phyloP scores from a whole-genome alignment of 805 yeast species.

The Saccharomycopsis microspora region DNA sequence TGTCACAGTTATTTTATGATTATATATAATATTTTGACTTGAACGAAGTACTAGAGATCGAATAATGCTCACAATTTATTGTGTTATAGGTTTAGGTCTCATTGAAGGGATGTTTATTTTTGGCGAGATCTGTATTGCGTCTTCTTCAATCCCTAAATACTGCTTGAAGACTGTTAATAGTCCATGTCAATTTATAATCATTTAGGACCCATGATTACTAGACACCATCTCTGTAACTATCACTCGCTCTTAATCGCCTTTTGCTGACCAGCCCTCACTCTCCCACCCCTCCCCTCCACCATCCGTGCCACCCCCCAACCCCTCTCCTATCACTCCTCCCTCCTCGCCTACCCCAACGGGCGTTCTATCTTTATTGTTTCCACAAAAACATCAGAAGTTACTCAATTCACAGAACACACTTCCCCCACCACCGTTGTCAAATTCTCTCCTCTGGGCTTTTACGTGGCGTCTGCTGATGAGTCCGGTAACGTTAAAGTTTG shows the following conservation, averaged over 20 bases:
- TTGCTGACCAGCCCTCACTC: slow-evolving; percentile 22
- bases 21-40: no score
- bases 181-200: no score
- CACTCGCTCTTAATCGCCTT: not conserved
- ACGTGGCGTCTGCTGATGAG: slow-evolving; percentile 86
- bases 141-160: no score
- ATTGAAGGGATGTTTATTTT: no score
- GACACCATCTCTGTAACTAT: not conserved
- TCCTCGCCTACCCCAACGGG: slow-evolving; percentile 72
- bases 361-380: slow-evolving; percentile 67
- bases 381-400: slow-evolving; percentile 26
- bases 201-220: no score
- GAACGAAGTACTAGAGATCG: no score
- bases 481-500: slow-evolving; percentile 84
- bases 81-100: no score
- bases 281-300: slow-evolving; percentile 78
- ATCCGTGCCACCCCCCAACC: slow-evolving; percentile 58
- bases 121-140: no score
- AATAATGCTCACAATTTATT: no score
- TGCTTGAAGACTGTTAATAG: no score
- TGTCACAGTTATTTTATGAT: no score
- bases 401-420: slow-evolving; percentile 69
- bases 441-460: slow-evolving; percentile 83
- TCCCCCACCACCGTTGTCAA: slow-evolving; percentile 69
- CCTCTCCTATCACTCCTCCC: slow-evolving; percentile 56